Conservation (phyloP, 768 basidiomycete genomes). For the Leccinum barrowsii region DNA sequence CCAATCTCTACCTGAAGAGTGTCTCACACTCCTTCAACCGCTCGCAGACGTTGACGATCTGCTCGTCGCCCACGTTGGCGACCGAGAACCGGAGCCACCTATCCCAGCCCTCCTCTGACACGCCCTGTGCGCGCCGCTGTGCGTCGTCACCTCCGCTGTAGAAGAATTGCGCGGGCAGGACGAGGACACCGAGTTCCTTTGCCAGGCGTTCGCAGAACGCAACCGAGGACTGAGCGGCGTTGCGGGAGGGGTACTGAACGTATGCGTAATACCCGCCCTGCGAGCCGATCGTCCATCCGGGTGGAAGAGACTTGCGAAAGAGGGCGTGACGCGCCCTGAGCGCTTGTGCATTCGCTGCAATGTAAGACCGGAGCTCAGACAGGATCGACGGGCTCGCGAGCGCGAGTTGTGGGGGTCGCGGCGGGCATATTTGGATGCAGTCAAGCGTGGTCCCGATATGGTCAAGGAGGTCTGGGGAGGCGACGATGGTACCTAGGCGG, state of each 20-base stretch:
- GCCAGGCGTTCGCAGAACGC: constrained; percentile 61
- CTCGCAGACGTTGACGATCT: constrained; percentile 49
- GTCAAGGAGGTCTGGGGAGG: constrained; percentile 50
- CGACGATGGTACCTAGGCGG: constrained; percentile 69
- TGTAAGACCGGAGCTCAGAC: constrained; percentile 46
- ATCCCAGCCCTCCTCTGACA: constrained; percentile 40
- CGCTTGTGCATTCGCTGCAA: constrained; percentile 46
- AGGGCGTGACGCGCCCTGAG: constrained; percentile 52
- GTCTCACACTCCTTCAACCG: constrained; percentile 41
- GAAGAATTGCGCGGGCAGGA: constrained; percentile 68
- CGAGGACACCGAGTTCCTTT: constrained; percentile 57
- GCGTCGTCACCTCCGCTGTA: constrained; percentile 13
- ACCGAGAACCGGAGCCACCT: constrained; percentile 78
- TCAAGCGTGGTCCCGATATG: constrained; percentile 62
- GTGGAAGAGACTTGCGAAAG: constrained; percentile 48
- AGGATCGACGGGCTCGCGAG: constrained; percentile 51
- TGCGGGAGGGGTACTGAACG: constrained; percentile 60
- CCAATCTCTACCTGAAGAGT: constrained; percentile 35
- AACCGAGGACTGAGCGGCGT: constrained; percentile 33
- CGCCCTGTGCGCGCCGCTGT: constrained; percentile 21
- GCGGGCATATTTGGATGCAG: constrained; percentile 77
- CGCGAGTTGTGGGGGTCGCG: constrained; percentile 68
- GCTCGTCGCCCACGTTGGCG: constrained; percentile 71
- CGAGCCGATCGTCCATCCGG: constrained; percentile 58
- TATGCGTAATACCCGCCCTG: constrained; percentile 80